phyloP scores from a whole-genome alignment of 306 rosid species.

The Malus fusca region DNA sequence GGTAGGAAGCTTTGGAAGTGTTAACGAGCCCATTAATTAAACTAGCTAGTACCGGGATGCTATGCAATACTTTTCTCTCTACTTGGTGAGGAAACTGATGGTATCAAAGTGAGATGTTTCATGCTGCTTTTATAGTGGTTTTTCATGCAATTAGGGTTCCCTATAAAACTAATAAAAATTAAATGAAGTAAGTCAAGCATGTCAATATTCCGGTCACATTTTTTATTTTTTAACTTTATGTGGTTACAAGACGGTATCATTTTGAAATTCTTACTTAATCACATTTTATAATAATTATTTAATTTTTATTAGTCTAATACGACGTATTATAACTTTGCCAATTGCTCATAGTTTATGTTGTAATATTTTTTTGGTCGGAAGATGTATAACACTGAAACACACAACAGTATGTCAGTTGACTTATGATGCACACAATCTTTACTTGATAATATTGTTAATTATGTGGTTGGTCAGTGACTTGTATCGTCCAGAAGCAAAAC shows the following conservation, averaged over 20 bases:
- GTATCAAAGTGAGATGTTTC: neutral
- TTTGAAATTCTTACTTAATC: no score
- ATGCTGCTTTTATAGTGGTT: neutral
- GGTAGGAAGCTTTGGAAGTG: neutral
- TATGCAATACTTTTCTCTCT: neutral
- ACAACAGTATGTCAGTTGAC: no score
- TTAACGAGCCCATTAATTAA: neutral
- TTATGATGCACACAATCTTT: neutral
- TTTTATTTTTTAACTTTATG: no score
- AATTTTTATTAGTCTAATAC: no score
- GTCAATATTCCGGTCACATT: no score
- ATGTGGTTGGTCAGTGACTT: neutral
- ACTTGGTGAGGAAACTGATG: neutral
- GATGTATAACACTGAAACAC: neutral
- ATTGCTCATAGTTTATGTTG: no score
- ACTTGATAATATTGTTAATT: no score
- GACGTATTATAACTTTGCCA: no score
- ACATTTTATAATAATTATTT: no score
- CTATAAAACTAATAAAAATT: no score
- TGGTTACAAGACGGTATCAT: no score
- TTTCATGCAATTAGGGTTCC: neutral
- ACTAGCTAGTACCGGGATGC: neutral
- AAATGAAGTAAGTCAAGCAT: no score
- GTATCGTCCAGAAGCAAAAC: neutral
- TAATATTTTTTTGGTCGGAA: neutral